A percentile compares a stretch with the other conserved stretches of the same genome.
These are phyloP conservation scores for Fomitopsis schrenkii DNA, from an alignment of 1,284 basidiomycete species.

Conservation along the genomic window DNA sequence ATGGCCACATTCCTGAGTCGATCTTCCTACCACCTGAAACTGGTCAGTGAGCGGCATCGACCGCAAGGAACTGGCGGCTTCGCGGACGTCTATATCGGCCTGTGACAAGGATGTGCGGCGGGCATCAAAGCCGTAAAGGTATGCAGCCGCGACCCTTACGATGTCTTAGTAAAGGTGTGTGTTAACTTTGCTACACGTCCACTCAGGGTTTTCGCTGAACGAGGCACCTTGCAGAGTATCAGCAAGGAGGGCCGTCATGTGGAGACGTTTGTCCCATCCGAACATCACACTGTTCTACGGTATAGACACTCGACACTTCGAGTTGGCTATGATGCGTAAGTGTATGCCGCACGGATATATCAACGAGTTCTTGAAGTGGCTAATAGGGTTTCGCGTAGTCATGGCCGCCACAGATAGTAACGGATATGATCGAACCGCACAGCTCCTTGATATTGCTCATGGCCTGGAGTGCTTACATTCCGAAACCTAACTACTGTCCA, in stretches of 20 bases:
- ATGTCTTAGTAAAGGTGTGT: background rate
- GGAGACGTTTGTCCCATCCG: conserved; percentile 1
- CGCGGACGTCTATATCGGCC: background rate
- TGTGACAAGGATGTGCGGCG: background rate
- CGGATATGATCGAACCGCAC: background rate
- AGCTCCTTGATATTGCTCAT: background rate
- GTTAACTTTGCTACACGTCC: no score
- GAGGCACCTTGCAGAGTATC: conserved; percentile 12
- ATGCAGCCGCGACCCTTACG: background rate
- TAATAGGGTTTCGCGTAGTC: background rate
- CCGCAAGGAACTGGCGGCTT: background rate
- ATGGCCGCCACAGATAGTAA: background rate
- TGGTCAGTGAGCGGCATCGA: background rate
- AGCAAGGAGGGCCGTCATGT: background rate
- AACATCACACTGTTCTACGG: conserved; percentile 5
- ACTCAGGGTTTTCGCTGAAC: background rate
- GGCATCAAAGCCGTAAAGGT: background rate
- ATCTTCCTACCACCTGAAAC: background rate
- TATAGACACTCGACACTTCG: background rate
- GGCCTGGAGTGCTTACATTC: background rate
- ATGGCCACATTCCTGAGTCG: background rate
- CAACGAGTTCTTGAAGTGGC: background rate
- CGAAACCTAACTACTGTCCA: background rate
- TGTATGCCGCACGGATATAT: conserved; percentile 9
- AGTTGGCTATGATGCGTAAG: background rate